A percentile compares a stretch with the other conserved stretches of the same genome.
phyloP scores from a whole-genome alignment of 208 protist species.

The Trypanosoma avium region DNA sequence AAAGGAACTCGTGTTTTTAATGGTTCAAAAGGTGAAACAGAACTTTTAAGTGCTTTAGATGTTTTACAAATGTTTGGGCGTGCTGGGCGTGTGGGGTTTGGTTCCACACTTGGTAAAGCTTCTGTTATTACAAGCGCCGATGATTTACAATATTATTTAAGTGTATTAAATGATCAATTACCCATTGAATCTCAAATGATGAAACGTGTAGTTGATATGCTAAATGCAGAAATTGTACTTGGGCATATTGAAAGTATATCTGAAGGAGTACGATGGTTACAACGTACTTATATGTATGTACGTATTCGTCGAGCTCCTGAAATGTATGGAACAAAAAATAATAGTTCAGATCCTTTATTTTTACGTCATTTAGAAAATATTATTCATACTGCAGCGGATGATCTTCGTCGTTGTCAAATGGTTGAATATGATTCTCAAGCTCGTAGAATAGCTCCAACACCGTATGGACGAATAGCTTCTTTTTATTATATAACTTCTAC shows the following conservation, averaged over 20 bases:
- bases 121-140: slow-evolving; percentile 96
- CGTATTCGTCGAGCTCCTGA: slow-evolving; percentile 96
- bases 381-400: slow-evolving; percentile 92
- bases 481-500: slow-evolving; percentile 97
- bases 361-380: slow-evolving; percentile 92
- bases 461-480: slow-evolving; percentile 97
- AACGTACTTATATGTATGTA: slow-evolving; percentile 98
- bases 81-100: slow-evolving; percentile 96
- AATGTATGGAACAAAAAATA: slow-evolving; percentile 94
- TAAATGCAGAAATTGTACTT: slow-evolving; percentile 99
- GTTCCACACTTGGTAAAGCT: slow-evolving; percentile 93
- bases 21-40: slow-evolving; percentile 94
- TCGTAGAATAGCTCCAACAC: slow-evolving; percentile 89
- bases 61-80: slow-evolving; percentile 99
- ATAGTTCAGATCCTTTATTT: slow-evolving; percentile 79
- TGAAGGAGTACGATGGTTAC: slow-evolving; percentile 98
- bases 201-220: slow-evolving; percentile 93
- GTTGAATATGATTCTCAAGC: slow-evolving; percentile 94
- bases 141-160: slow-evolving; percentile 98
- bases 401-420: slow-evolving; percentile 90
- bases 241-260: slow-evolving; percentile 93
- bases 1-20: slow-evolving; percentile 99
- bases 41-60: slow-evolving; percentile 97
- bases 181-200: slow-evolving; percentile 99
- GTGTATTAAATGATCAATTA: slow-evolving; percentile 98